These are phyloP conservation scores for Terfezia claveryi DNA, from an alignment of 495 filamentous ascomycete genomes.

Conservation along the genomic window DNA sequence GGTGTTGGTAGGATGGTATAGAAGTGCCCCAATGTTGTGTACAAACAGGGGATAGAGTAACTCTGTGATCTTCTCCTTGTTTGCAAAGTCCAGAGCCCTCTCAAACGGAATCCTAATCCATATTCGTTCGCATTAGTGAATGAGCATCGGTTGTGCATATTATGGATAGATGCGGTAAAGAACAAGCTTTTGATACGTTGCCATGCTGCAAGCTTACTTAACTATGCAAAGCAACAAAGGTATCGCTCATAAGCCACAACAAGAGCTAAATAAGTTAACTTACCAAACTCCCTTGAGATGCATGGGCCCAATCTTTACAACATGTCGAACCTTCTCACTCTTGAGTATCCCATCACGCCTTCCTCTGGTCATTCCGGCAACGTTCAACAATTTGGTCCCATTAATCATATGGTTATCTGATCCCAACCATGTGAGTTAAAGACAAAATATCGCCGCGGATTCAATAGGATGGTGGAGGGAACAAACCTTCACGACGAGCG, in stretches of 20 bases:
- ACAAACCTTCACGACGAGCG: conserved; percentile 72
- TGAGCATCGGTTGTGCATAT: not conserved
- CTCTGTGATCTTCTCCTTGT: conserved; percentile 98
- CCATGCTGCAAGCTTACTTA: not conserved
- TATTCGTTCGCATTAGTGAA: no score
- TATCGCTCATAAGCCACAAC: not conserved
- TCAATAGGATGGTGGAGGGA: not conserved
- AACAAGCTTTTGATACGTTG: not conserved
- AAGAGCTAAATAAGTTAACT: conserved; percentile 18
- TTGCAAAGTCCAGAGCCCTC: conserved; percentile 86
- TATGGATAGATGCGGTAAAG: no score
- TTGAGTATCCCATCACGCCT: conserved; percentile 92
- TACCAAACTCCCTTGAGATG: conserved; percentile 97
- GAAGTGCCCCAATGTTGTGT: conserved; percentile 81
- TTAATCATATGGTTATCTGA: conserved; percentile 99
- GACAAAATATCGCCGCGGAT: not conserved
- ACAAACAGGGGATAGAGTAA: conserved; percentile 88
- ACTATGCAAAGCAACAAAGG: not conserved
- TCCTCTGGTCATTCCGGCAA: conserved; percentile 93
- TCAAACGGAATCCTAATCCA: conserved; percentile 80
- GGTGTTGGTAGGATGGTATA: conserved; percentile 87
- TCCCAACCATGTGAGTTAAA: conserved; percentile 8
- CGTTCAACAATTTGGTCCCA: conserved; percentile 88
- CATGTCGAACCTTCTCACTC: conserved; percentile 88
- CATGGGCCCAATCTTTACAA: conserved; percentile 98